Base-by-base conservation (phyloP, 805 yeast species). In the Candida sphagnicola region DNA sequence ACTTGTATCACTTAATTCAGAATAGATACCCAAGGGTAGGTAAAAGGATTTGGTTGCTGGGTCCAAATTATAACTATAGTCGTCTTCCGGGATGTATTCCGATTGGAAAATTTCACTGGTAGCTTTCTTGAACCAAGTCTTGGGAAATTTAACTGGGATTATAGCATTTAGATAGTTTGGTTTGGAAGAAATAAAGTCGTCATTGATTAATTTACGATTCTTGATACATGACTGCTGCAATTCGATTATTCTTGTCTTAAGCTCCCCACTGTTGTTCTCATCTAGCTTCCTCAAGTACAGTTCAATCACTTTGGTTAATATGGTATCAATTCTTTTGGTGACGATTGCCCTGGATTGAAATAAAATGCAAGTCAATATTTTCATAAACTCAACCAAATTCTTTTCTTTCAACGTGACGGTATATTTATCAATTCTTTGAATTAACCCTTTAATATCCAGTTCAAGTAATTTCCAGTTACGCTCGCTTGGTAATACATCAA, bases 1-100 rank as follows among this genome's bases (percentile, higher is more conserved):
- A 25, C 54, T 46, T 8, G 58, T 53, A 42, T 68, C 72, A 8
- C 48, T 47, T 18, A 67, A 40, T 26, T 56, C 57, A 12, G 71
- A 53, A 39, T 65, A 62, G 8, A 53, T 42, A 2, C 72, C 72
- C 31, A 67, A 42, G 0, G 74, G 74, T 21, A 67, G 46, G 41
- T 57, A 67, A 43, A 52, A 67, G 15, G 43, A 38, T 30, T 55
- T 58, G 3, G 46, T 32, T 1, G 47, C 43, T 2, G 69, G 69
- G 8, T 37, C 42, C 23, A 61, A 32, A 39, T 40, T 43, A 13
- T 38, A 37, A 11, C 38, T 13, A 16, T 14, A 38, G 18, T 45
- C 31, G 11, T 38, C 30, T n/a, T n/a, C n/a, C n/a, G n/a, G n/a
- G 8, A 44, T 19, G 25, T 39, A 43, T 21, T 41, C 42, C 28